These are phyloP conservation scores for Pinus tabuliformis DNA, from an alignment of 75 land plant genomes.

Conservation along the genomic window DNA sequence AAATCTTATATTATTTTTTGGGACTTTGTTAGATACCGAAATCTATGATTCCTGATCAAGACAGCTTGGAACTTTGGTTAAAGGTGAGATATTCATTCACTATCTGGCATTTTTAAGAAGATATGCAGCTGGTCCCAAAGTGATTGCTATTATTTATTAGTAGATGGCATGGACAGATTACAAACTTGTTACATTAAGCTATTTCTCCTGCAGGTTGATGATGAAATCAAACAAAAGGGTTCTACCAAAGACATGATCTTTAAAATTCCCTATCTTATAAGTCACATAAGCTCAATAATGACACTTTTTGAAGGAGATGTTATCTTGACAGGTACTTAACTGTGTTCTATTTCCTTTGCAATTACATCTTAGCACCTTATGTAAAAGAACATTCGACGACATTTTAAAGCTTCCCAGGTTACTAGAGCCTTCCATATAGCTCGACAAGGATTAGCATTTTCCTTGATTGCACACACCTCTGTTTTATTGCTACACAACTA, in stretches of 20 bases:
- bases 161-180: neutral
- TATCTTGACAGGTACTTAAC: constrained; percentile 24
- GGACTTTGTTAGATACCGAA: constrained; percentile 56
- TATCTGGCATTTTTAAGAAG: neutral
- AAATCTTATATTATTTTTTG: constrained; percentile 4
- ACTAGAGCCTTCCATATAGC: neutral
- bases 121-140: neutral
- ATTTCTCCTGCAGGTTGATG: constrained; percentile 21
- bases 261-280: constrained; percentile 26
- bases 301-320: constrained; percentile 36
- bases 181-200: constrained; percentile 3
- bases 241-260: constrained; percentile 32
- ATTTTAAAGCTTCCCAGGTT: neutral
- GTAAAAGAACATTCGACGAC: neutral
- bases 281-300: constrained; percentile 29
- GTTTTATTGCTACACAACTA: neutral
- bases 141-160: neutral
- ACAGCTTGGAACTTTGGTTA: constrained; percentile 86
- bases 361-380: neutral
- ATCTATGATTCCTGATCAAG: constrained; percentile 49
- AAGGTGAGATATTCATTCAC: constrained; percentile 43
- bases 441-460: neutral
- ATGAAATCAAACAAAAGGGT: constrained; percentile 22
- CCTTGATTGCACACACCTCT: neutral
- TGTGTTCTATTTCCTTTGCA: neutral